Evolutionary conservation across 768 basidiomycete genomes (phyloP).

Genomic region (Lactarius hatsudake): DNA sequence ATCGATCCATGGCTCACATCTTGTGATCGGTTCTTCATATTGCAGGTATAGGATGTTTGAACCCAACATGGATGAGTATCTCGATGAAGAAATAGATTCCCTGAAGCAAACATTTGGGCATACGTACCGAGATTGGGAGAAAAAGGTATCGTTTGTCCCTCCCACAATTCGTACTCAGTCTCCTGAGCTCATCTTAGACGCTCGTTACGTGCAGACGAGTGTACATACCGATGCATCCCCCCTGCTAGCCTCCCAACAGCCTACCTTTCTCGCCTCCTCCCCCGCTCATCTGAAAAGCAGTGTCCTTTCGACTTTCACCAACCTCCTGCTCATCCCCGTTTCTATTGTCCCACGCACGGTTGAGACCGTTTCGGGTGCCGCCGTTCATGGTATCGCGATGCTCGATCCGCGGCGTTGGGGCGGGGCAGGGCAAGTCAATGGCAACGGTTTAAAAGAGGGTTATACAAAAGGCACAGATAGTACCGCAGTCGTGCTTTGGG

Average conservation of each 20-base stretch:
- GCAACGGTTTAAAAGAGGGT: slow-evolving; percentile 22
- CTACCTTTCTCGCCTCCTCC: slow-evolving; percentile 36
- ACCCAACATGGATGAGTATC: slow-evolving; percentile 94
- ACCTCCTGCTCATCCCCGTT: slow-evolving; percentile 86
- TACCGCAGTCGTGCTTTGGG: slow-evolving; percentile 24
- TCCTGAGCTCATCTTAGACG: slow-evolving; percentile 60
- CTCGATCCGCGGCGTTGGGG: slow-evolving; percentile 87
- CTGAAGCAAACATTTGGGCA: slow-evolving; percentile 70
- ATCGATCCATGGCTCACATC: slow-evolving; percentile 5
- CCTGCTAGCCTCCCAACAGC: slow-evolving; percentile 11
- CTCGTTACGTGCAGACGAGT: slow-evolving; percentile 34
- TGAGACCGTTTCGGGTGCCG: slow-evolving; percentile 65
- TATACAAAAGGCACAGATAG: slow-evolving; percentile 22
- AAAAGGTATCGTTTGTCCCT: slow-evolving; percentile 47
- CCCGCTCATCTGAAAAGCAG: slow-evolving; percentile 91
- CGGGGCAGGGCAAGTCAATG: slow-evolving; percentile 36
- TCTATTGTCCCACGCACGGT: slow-evolving; percentile 87
- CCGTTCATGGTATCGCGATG: slow-evolving; percentile 84
- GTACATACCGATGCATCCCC: slow-evolving; percentile 14
- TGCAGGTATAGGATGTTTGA: slow-evolving; percentile 92
- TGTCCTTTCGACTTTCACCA: slow-evolving; percentile 88
- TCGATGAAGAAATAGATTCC: slow-evolving; percentile 88
- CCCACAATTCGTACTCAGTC: slow-evolving; percentile 42
- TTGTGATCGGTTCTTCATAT: slow-evolving; percentile 7
- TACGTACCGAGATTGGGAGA: slow-evolving; percentile 81